Conservation (phyloP, 768 basidiomycete species). For the Scleroderma citrinum region DNA sequence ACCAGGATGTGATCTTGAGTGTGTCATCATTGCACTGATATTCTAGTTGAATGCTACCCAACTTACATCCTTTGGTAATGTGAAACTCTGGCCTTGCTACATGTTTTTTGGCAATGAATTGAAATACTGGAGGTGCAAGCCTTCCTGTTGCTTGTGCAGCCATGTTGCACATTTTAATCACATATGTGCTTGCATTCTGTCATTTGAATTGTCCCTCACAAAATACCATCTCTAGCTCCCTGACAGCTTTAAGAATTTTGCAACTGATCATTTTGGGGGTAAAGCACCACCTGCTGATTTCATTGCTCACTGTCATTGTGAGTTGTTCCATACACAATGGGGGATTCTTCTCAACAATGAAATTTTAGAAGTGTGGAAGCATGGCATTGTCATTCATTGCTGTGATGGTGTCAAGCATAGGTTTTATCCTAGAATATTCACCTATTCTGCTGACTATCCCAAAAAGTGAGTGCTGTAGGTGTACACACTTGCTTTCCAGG, state of each 20-base stretch:
- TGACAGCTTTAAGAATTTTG: constrained; percentile 8
- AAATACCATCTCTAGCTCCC: background rate
- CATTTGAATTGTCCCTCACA: background rate
- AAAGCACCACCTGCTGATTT: background rate
- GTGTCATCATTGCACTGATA: constrained; percentile 18
- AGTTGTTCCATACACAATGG: constrained; percentile 17
- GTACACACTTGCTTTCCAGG: background rate
- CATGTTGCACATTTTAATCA: background rate
- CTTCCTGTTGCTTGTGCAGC: background rate
- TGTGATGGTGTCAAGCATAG: constrained; percentile 10
- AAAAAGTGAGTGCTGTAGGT: constrained; percentile 23
- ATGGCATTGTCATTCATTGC: constrained; percentile 14
- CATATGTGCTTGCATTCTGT: background rate
- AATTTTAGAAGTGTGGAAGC: constrained; percentile 13
- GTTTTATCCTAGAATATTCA: constrained; percentile 17
- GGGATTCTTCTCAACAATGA: constrained; percentile 12
- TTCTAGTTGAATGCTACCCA: constrained; percentile 30
- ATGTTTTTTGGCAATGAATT: constrained; percentile 19
- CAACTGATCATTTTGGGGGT: background rate
- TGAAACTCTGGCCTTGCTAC: constrained; percentile 22
- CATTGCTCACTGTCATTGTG: constrained; percentile 10
- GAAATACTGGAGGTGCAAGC: constrained; percentile 12
- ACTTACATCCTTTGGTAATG: constrained; percentile 25
- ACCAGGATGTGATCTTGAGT: constrained; percentile 10
- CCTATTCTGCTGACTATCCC: constrained; percentile 21